Conservation (phyloP, 371 early-diverging fungal species). For the Mucor saturninus region DNA sequence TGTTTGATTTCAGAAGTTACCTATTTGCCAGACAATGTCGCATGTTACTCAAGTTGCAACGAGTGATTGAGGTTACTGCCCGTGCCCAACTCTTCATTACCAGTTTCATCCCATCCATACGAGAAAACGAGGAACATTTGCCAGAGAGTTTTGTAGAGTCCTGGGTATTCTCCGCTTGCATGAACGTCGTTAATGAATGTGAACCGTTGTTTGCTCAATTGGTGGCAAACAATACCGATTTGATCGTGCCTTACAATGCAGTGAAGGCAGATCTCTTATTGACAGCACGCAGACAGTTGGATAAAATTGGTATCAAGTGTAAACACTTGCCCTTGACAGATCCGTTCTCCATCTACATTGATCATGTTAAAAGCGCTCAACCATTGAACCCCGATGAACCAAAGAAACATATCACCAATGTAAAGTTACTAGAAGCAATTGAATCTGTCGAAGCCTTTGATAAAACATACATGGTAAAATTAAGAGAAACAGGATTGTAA, state of each 20-base stretch:
- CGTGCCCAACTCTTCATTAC: conserved; percentile 78
- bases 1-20: conserved; percentile 95
- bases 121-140: conserved; percentile 68
- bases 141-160: conserved; percentile 70
- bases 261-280: conserved; percentile 80
- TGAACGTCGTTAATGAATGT: conserved; percentile 78
- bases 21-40: conserved; percentile 88
- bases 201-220: conserved; percentile 67
- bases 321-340: conserved; percentile 56
- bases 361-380: conserved; percentile 27
- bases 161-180: conserved; percentile 82
- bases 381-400: conserved; percentile 17
- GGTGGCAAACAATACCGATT: conserved; percentile 44
- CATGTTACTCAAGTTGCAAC: conserved; percentile 71
- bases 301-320: conserved; percentile 70
- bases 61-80: conserved; percentile 70
- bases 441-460: conserved; percentile 71
- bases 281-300: conserved; percentile 77
- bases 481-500: background rate
- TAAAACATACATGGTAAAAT: conserved; percentile 63
- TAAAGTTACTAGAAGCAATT: conserved; percentile 68
- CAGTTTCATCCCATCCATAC: conserved; percentile 71
- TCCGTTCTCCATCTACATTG: conserved; percentile 63
- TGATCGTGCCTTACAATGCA: conserved; percentile 65
- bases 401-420: conserved; percentile 61